Evolutionary conservation across 495 filamentous ascomycete species (phyloP), one percentile per base, ranked within the genome.

Genomic region (Patellaria atrata): DNA sequence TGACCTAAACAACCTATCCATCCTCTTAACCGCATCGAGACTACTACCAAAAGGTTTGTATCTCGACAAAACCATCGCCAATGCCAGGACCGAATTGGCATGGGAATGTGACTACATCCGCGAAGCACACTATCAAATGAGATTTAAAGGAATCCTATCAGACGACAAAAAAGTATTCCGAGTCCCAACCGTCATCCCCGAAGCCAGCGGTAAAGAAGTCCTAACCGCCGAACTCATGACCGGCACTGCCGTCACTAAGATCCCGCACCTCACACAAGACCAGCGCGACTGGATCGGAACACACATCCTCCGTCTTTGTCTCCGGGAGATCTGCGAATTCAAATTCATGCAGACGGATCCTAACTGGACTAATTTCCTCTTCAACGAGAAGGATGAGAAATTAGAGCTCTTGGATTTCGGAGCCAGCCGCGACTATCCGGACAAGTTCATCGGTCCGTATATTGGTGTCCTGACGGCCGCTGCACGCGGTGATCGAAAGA

Each of bases 321-420:
- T 97, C 22, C 79, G 86, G 30, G 89, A 97, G 55, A 84, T 96
- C 48, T 71, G 69, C 35, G 82, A 94, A 47, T 97, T 94, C 65
- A 70, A 64, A 27, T 97, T 89, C 64, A 97, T 97, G 89, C 89
- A 97, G 59, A 96, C 89, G 17, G 89, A 97, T 58, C 89, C 89
- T 13, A 97, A 97, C 64, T 97, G 91, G 89, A 96, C 91, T n/a
- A 97, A 97, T 53, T 97, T 97, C 62, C 63, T 96, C 18, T 96
- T 81, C 64, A 93, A 97, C 52, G 56, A 68, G 0, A 33, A 59
- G 5, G 75, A 71, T 2, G 59, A 74, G 34, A 78, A 73, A 47
- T 73, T 97, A 4, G 86, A 96, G 57, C 74, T 97, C 8, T 75
- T 97, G 30, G 89, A 97, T 56, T 97, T 97, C 52, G 89, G 89